Evolutionary conservation across 371 early-diverging fungal genomes (phyloP), one percentile per base, ranked within the genome.

Genomic region (Entomophthora muscae): DNA sequence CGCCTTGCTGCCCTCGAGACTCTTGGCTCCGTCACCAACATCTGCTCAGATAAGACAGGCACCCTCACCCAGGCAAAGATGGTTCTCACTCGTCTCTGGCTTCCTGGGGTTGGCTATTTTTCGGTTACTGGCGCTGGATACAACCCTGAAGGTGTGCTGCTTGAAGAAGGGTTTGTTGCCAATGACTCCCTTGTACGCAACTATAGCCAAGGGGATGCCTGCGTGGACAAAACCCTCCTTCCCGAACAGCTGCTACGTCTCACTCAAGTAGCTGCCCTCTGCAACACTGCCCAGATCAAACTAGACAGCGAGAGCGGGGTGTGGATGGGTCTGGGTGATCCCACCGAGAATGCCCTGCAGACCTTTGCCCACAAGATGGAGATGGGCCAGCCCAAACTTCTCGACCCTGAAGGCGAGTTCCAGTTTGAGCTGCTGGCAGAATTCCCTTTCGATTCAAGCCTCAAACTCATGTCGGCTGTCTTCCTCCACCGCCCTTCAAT

Each of bases 401-500:
- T 65, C 33, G 56, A 63, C 28, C 66, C 59, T 26, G 67, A 63
- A 24, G 75, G 72, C 28, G 17, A 52, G 22, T 53, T 63, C n/a
- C 70, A 71, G 63, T 86, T 80, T 73, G 78, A 78, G 53, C 58
- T 73, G 60, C 67, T 85, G 64, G 75, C 77, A 57, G 66, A 72
- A 65, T 61, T 68, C 65, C 85, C 89, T 3, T 90, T 89, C 66
- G 87, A 87, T 71, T 86, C 89, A 17, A 79, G 83, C 17, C 78
- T 93, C 55, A 95, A 95, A 72, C 83, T 93, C 53, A 95, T 95
- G 96, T 84, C 84, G 68, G 86, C 91, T n/a, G 76, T 92, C 1
- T 77, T 78, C 60, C 66, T 77, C 72, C 69, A 83, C 71, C 70
- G 74, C 84, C 66, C 72, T 5, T 63, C 21, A 23, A 69, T 51